Base-by-base conservation (phyloP, 2,329 filamentous ascomycete genomes). In the Alternaria sp. region DNA sequence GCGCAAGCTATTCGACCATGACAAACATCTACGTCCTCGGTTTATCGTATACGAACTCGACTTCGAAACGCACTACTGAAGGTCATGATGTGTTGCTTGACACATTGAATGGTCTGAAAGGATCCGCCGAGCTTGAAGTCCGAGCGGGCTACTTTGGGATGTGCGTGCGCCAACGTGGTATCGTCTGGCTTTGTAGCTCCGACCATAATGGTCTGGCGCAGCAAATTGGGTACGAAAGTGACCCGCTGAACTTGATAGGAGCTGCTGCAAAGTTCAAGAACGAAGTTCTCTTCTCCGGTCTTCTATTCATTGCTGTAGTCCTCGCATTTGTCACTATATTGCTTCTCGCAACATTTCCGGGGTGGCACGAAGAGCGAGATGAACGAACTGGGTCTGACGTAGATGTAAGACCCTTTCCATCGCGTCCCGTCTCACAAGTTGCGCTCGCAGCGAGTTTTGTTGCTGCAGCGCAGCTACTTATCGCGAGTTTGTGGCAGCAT, bases 121-220 rank as follows among this genome's bases (percentile, higher is more conserved):
- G 92, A 51, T 83, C 86, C 69, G 92, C 94, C 15, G 86, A 88
- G 59, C 84, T 97, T 36, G 92, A 96, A 81, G 93, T 94, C 30
- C 89, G 94, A 57, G 93, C 97, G 25, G 94, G 94, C 68, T 97
- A 96, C 83, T 97, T 97, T 75, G 94, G 94, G 69, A 95, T 97
- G 79, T 98, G 94, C 81, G 88, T 97, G 78, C 94, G 92, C 80
- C 90, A 92, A 1, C 92, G 96, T 76, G 91, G 91, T 63, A 93
- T 93, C 67, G 89, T 90, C 10, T 97, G 93, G 87, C 86, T 97
- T 61, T 98, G 94, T 86, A 95, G 91, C 79, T 94, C 96, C 84
- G 97, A 97, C 80, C 93, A 94, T 25, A 96, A 93, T 5, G 89
- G 32, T 36, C 15, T 36, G 32, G 32, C 32, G 32, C 32, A 36